phyloP scores from a whole-genome alignment of 345 rosid species.

The Rhodamnia rubescens region DNA sequence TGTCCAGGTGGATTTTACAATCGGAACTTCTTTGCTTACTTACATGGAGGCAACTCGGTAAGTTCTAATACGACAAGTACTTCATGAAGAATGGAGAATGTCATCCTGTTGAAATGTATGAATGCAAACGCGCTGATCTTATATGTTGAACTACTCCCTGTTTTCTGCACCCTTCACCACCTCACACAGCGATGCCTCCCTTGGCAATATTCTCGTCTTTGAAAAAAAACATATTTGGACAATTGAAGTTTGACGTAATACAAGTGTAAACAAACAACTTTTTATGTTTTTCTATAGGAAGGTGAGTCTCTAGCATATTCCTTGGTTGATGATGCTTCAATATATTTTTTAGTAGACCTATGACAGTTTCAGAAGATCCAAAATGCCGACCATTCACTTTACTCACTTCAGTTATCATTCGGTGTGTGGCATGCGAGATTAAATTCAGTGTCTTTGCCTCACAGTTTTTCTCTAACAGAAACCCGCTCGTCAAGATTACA shows the following conservation, averaged over 20 bases:
- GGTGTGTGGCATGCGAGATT: neutral
- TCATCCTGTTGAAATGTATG: neutral
- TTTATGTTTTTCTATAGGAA: neutral
- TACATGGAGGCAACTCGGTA: constrained; percentile 31
- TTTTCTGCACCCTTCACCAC: neutral
- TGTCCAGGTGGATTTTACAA: constrained; percentile 32
- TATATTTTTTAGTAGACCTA: neutral
- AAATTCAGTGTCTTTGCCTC: neutral
- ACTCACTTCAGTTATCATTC: neutral
- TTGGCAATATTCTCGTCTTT: neutral
- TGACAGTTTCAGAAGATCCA: neutral
- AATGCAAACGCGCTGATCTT: neutral
- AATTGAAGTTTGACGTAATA: neutral
- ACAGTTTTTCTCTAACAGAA: constrained; percentile 8
- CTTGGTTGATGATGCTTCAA: neutral
- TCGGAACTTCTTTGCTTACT: constrained; percentile 32
- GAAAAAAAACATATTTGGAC: neutral
- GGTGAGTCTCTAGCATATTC: neutral
- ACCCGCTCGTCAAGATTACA: constrained; percentile 33
- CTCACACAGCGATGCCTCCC: neutral
- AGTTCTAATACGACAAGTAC: neutral
- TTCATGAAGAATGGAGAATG: neutral
- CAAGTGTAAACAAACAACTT: neutral
- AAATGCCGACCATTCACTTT: neutral
- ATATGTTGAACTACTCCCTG: neutral